A percentile compares a stretch with the other conserved stretches of the same genome.
Conservation (phyloP, 805 yeast species). For the Millerozyma miso region DNA sequence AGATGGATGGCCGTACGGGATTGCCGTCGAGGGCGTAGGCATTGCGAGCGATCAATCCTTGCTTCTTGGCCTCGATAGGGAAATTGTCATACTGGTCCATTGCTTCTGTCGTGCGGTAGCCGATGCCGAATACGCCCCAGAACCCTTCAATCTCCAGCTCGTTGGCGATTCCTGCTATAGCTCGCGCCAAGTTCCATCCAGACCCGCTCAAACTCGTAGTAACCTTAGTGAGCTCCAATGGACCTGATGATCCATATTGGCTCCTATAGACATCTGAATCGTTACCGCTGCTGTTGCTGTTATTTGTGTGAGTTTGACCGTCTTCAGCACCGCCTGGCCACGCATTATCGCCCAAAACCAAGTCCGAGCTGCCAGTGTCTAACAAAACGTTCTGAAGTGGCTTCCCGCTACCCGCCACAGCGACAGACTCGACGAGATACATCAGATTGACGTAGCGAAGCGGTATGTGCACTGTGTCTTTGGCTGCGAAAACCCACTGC, state of each 20-base stretch:
- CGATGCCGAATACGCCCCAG: conserved; percentile 16
- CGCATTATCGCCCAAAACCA: conserved; percentile 3
- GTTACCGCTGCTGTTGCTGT: conserved; percentile 1
- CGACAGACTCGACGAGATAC: conserved; percentile 8
- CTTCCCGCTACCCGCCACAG: conserved; percentile 13
- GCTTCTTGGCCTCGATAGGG: conserved; percentile 11
- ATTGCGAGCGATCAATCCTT: conserved; percentile 7
- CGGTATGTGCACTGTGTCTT: not conserved
- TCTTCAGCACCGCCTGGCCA: not conserved
- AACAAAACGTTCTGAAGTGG: conserved; percentile 7
- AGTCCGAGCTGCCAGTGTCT: conserved; percentile 19
- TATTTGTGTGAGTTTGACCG: not conserved
- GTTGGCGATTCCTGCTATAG: conserved; percentile 3
- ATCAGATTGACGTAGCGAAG: not conserved
- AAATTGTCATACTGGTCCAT: conserved; percentile 10
- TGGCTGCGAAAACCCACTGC: conserved; percentile 1
- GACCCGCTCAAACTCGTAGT: conserved; percentile 1
- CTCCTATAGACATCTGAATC: conserved; percentile 1
- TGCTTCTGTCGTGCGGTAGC: conserved; percentile 9
- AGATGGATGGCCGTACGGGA: conserved; percentile 7
- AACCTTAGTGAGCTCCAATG: conserved; percentile 1
- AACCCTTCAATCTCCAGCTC: conserved; percentile 4
- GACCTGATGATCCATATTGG: conserved; percentile 6
- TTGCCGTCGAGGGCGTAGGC: conserved; percentile 13
- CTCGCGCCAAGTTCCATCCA: conserved; percentile 3